phyloP scores from a whole-genome alignment of 2,329 filamentous ascomycete genomes.

The Curvularia sp. region DNA sequence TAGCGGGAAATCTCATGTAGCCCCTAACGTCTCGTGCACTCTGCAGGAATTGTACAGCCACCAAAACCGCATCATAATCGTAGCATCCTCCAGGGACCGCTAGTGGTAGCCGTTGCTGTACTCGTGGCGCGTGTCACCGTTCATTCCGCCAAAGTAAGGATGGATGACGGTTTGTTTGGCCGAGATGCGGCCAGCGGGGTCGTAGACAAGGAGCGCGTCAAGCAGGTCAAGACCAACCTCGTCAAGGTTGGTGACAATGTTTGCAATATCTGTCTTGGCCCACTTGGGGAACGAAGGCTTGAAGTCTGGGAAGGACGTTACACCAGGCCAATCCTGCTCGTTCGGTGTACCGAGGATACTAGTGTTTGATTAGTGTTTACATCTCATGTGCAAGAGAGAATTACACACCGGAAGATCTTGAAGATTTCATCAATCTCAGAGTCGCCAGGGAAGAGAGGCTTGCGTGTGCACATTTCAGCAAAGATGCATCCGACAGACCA shows the following conservation, averaged over 20 bases:
- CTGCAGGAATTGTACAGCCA: slow-evolving; percentile 29
- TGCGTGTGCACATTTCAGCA: slow-evolving; percentile 94
- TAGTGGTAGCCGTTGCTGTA: slow-evolving; percentile 53
- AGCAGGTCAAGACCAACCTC: slow-evolving; percentile 73
- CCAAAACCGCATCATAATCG: slow-evolving; percentile 39
- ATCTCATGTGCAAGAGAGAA: slow-evolving; percentile 70
- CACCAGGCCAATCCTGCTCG: slow-evolving; percentile 84
- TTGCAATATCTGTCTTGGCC: slow-evolving; percentile 71
- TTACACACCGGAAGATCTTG: slow-evolving; percentile 84
- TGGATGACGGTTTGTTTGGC: slow-evolving; percentile 87
- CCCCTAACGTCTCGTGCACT: slow-evolving; percentile 15
- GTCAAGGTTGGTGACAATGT: slow-evolving; percentile 76
- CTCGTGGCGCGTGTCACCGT: slow-evolving; percentile 33
- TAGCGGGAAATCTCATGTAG: slow-evolving; percentile 24
- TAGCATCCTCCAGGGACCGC: slow-evolving; percentile 36
- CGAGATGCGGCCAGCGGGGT: slow-evolving; percentile 84
- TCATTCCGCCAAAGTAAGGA: slow-evolving; percentile 74
- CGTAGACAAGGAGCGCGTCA: slow-evolving; percentile 79
- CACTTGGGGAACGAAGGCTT: slow-evolving; percentile 93
- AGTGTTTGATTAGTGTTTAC: slow-evolving; percentile 17
- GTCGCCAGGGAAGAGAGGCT: slow-evolving; percentile 90
- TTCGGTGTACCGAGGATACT: slow-evolving; percentile 78
- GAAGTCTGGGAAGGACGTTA: slow-evolving; percentile 94
- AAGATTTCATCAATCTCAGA: slow-evolving; percentile 95
- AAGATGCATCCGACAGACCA: slow-evolving; percentile 96